These are phyloP conservation scores for Globisporangium emineosum DNA, from an alignment of 352 stramenopile species.

Conservation along the genomic window DNA sequence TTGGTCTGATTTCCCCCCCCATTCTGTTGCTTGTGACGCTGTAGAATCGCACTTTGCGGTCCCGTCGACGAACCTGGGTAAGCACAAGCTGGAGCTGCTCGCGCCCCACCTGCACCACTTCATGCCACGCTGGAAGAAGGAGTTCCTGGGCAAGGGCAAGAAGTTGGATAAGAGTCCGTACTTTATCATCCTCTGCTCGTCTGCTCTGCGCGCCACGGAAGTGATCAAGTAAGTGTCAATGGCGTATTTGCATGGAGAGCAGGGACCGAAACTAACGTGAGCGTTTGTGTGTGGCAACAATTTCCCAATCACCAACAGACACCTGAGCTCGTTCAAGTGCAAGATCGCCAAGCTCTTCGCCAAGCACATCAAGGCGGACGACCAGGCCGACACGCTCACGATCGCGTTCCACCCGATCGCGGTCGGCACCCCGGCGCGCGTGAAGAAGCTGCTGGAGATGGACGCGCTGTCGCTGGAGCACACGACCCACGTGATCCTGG, in stretches of 20 bases:
- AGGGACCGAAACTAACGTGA: background rate
- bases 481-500: slow-evolving; percentile 76
- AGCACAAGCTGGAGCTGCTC: slow-evolving; percentile 75
- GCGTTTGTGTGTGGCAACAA: background rate
- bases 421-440: slow-evolving; percentile 70
- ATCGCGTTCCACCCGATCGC: slow-evolving; percentile 72
- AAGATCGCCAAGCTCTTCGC: slow-evolving; percentile 95
- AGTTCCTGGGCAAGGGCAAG: slow-evolving; percentile 74
- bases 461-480: slow-evolving; percentile 70
- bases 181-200: slow-evolving; percentile 91
- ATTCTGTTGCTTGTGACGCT: background rate
- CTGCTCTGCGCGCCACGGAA: slow-evolving; percentile 87
- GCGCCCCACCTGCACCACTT: slow-evolving; percentile 74
- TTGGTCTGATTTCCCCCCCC: too few relatives aligned
- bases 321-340: slow-evolving; percentile 83
- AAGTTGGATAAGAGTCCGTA: slow-evolving; percentile 88
- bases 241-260: too few relatives aligned
- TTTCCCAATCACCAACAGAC: slow-evolving; percentile 22
- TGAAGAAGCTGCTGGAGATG: slow-evolving; percentile 82
- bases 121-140: slow-evolving; percentile 67
- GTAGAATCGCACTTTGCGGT: slow-evolving; percentile 68
- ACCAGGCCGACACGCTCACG: slow-evolving; percentile 85
- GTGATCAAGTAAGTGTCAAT: slow-evolving; percentile 83
- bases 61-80: slow-evolving; percentile 54
- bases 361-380: slow-evolving; percentile 91